Percentiles rank a stretch among this genome's conserved stretches.
Evolutionary conservation across 2,329 filamentous ascomycete species (phyloP).

Genomic region (Aspergillus fumigatus): DNA sequence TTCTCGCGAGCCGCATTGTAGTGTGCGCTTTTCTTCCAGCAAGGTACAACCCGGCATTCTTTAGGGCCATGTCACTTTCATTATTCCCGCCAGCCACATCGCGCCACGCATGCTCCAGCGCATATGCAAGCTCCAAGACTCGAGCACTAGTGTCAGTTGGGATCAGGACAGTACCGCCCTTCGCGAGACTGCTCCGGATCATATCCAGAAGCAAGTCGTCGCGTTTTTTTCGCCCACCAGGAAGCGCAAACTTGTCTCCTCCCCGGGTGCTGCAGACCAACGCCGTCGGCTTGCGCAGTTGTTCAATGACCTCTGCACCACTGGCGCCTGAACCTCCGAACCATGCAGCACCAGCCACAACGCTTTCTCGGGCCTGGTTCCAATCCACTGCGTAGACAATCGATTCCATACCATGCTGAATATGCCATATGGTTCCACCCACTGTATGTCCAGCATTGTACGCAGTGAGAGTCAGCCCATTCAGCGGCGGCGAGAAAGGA

Average conservation of each 20-base stretch:
- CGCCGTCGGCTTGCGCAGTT: slow-evolving; percentile 86
- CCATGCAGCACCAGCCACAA: slow-evolving; percentile 90
- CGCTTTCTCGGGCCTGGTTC: slow-evolving; percentile 96
- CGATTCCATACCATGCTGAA: slow-evolving; percentile 92
- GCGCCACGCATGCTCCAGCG: slow-evolving; percentile 89
- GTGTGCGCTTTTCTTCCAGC: slow-evolving; percentile 82
- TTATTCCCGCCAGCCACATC: slow-evolving; percentile 51
- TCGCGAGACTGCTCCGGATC: slow-evolving; percentile 70
- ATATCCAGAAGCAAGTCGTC: slow-evolving; percentile 82
- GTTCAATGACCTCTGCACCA: slow-evolving; percentile 87
- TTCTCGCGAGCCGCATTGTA: slow-evolving; percentile 84
- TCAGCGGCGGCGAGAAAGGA: slow-evolving; percentile 81
- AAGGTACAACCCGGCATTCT: slow-evolving; percentile 63
- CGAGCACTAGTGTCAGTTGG: slow-evolving; percentile 94
- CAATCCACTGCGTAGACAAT: slow-evolving; percentile 97
- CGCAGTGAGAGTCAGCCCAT: slow-evolving; percentile 88
- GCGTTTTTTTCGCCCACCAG: slow-evolving; percentile 71
- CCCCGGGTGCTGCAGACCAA: slow-evolving; percentile 87
- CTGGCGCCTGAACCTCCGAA: slow-evolving; percentile 75
- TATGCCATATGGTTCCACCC: slow-evolving; percentile 97
- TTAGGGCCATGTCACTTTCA: slow-evolving; percentile 49
- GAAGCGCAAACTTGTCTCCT: slow-evolving; percentile 63
- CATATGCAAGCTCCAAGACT: slow-evolving; percentile 83
- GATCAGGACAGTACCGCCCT: slow-evolving; percentile 86
- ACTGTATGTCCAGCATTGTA: slow-evolving; percentile 96